Evolutionary conservation across 2,329 filamentous ascomycete species (phyloP).

Genomic region (Cordyceps tenuipes): DNA sequence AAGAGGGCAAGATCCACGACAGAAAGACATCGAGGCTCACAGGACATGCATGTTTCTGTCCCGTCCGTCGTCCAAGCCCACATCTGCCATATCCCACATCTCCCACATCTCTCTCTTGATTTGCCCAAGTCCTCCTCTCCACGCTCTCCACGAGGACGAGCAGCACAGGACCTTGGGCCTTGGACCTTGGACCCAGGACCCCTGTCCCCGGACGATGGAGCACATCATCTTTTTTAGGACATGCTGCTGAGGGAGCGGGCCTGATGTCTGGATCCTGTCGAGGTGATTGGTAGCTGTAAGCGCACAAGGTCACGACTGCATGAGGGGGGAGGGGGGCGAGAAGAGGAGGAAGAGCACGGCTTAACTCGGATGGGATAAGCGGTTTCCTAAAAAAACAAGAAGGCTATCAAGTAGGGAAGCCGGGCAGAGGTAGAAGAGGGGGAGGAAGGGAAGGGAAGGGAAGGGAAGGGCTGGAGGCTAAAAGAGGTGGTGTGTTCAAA

Average conservation of each 20-base stretch:
- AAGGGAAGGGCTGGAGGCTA: too few species aligned
- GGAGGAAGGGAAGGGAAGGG: neutral
- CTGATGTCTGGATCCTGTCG: too few species aligned
- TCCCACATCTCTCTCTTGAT: neutral
- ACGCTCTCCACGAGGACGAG: neutral
- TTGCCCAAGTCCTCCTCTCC: neutral
- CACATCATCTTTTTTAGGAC: conserved; percentile 7
- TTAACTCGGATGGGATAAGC: neutral
- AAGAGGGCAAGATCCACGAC: neutral
- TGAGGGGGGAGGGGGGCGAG: neutral
- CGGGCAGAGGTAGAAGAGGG: neutral
- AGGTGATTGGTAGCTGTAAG: conserved; percentile 6
- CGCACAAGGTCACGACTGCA: neutral
- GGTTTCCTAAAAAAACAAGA: neutral
- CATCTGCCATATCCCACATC: neutral
- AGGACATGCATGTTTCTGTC: neutral
- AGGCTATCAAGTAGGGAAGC: neutral
- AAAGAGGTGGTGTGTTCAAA: conserved; percentile 21
- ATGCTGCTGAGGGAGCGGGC: too few species aligned
- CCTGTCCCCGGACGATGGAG: neutral
- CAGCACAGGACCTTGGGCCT: too few species aligned
- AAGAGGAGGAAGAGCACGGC: neutral
- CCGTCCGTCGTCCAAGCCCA: neutral
- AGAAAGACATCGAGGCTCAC: neutral
- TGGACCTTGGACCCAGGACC: neutral